Evolutionary conservation across 768 basidiomycete genomes (phyloP).

Genomic region (Chalciporus pseudorubinellus): DNA sequence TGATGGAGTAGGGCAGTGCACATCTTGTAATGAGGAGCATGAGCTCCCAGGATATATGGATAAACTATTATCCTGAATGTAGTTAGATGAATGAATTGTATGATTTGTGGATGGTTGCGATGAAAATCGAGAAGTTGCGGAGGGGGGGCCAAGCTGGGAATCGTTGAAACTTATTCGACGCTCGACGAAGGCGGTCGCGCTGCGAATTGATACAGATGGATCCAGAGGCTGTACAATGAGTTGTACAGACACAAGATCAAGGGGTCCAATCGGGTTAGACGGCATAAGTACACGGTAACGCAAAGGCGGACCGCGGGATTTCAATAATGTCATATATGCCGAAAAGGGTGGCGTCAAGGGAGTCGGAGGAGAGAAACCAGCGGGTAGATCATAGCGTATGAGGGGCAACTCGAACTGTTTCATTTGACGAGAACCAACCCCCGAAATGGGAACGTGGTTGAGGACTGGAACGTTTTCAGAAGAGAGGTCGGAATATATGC

Average conservation of each 20-base stretch:
- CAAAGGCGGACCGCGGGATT: constrained; percentile 56
- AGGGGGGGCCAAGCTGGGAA: constrained; percentile 19
- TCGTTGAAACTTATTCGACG: constrained; percentile 66
- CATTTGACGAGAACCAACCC: constrained; percentile 65
- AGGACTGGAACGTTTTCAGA: constrained; percentile 48
- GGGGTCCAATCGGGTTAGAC: constrained; percentile 60
- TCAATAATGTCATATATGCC: constrained; percentile 41
- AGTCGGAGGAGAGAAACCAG: constrained; percentile 35
- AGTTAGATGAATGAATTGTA: constrained; percentile 30
- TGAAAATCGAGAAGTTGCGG: constrained; percentile 17
- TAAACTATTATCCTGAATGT: constrained; percentile 18
- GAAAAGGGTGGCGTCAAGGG: constrained; percentile 35
- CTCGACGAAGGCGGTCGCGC: constrained; percentile 64
- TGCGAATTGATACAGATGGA: constrained; percentile 54
- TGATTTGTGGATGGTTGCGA: constrained; percentile 19
- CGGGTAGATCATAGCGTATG: constrained; percentile 65
- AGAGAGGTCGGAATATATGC: constrained; percentile 5
- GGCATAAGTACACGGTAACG: constrained; percentile 60
- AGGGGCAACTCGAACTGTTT: constrained; percentile 72
- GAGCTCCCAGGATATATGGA: constrained; percentile 4
- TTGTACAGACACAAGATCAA: constrained; percentile 67
- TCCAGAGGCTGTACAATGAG: constrained; percentile 62
- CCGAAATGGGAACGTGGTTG: constrained; percentile 59
- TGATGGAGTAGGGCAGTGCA: constrained; percentile 17
- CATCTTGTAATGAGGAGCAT: constrained; percentile 21